Evolutionary conservation across 345 rosid genomes (phyloP), one percentile per base, ranked within the genome.

Genomic region (Syzygium jambos): DNA sequence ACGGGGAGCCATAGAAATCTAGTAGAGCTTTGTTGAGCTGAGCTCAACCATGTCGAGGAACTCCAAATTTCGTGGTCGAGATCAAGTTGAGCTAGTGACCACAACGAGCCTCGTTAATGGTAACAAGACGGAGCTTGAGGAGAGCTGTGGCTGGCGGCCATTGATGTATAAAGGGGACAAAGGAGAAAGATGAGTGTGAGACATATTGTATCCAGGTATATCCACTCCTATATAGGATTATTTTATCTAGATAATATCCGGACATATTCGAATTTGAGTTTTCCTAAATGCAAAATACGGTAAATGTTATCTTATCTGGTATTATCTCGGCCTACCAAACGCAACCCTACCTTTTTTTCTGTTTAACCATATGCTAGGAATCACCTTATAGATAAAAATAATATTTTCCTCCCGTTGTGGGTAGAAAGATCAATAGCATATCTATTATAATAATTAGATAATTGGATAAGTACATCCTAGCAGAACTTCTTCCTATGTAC

Each of bases 141-240:
- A 19, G 49, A 68, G n/a, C 12, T 4, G 27, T 23, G 11, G 61
- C 46, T 9, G 25, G 25, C 13, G 14, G 11, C 11, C 7, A 1
- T 34, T 46, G 80, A 0, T 34, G 46, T 0, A 9, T 68, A 68
- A 34, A 2, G 3, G 25, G 46, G 41, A 68, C 0, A 1, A 0
- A 0, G 14, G 2, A 73, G 41, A 34, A 11, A 73, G 80, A 73
- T 68, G 49, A 30, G 43, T 30, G 78, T 9, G 43, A 9, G 23
- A 17, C 6, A 30, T 68, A 17, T 9, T 43, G 3, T 68, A 30
- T 30, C 3, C 2, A 1, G 1, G 21, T 68, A 17, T 30, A 68
- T 68, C 3, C 23, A 30, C 3, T 12, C 0, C 17, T 68, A 68
- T 16, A 7, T 68, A 0, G 2, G 3, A 30, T 68, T 30, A 8